phyloP scores from a whole-genome alignment of 2,329 filamentous ascomycete genomes.

The Plenodomus lindquistii region DNA sequence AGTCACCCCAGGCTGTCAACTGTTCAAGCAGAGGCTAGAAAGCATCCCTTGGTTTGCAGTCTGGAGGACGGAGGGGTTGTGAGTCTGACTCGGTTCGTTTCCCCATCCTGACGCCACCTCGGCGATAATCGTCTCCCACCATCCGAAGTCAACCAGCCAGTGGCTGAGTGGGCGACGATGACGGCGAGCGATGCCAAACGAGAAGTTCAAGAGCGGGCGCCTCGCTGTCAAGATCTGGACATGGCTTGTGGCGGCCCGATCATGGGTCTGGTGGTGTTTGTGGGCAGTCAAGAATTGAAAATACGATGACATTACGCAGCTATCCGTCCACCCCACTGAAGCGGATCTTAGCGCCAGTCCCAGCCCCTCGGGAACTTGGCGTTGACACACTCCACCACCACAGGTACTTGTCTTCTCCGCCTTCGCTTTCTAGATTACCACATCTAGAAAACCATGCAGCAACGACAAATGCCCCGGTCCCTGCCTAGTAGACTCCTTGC shows the following conservation, averaged over 20 bases:
- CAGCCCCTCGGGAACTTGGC: not conserved
- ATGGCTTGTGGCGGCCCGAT: not conserved
- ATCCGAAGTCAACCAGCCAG: not conserved
- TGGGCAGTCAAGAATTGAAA: not conserved
- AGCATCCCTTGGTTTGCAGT: not conserved
- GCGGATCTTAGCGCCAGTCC: not conserved
- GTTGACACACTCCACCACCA: not conserved
- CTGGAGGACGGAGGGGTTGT: not conserved
- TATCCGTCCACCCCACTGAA: not conserved
- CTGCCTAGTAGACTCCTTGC: not conserved
- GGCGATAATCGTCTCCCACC: not conserved
- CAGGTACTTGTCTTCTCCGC: not conserved
- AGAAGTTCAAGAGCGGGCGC: not conserved
- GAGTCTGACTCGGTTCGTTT: not conserved
- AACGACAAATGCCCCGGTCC: not conserved
- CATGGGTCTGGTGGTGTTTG: not conserved
- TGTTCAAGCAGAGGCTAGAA: not conserved
- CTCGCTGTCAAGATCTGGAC: not conserved
- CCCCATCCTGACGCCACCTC: not conserved
- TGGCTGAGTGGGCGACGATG: not conserved
- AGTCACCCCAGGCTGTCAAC: slow-evolving; percentile 25
- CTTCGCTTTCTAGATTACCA: not conserved
- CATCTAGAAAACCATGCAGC: not conserved
- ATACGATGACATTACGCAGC: not conserved
- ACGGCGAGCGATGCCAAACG: not conserved